Percentiles rank a stretch among this genome's conserved stretches.
These are phyloP conservation scores for Fusarium sp. DNA, from an alignment of 2,329 filamentous ascomycete genomes.

Conservation along the genomic window DNA sequence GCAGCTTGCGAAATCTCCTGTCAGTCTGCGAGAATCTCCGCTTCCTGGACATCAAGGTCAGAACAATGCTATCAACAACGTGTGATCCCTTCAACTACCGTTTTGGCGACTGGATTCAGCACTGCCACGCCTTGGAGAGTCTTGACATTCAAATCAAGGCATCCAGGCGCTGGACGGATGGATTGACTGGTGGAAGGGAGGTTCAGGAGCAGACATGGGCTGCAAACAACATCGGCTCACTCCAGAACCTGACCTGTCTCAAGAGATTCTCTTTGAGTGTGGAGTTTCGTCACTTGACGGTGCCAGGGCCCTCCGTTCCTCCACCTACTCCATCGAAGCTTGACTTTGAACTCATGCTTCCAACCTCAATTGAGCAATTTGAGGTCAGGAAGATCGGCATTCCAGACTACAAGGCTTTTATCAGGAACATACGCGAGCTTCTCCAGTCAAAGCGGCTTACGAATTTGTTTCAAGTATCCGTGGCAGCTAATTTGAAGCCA, in stretches of 20 bases:
- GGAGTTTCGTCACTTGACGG: background rate
- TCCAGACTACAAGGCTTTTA: background rate
- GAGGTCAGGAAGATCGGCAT: background rate
- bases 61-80: background rate
- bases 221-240: background rate
- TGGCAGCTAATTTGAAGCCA: background rate
- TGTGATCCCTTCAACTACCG: background rate
- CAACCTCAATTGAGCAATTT: background rate
- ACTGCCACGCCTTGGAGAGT: background rate
- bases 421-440: background rate
- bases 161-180: background rate
- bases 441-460: background rate
- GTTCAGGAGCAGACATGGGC: background rate
- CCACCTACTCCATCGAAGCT: background rate
- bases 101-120: background rate
- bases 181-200: background rate
- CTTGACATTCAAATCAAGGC: background rate
- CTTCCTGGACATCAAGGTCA: background rate
- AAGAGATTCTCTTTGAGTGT: background rate
- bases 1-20: background rate
- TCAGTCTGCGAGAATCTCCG: background rate
- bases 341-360: background rate
- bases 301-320: background rate
- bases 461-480: background rate
- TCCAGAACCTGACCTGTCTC: background rate